Conservation (phyloP, 2,329 filamentous ascomycete genomes). For the Periconia sp. region DNA sequence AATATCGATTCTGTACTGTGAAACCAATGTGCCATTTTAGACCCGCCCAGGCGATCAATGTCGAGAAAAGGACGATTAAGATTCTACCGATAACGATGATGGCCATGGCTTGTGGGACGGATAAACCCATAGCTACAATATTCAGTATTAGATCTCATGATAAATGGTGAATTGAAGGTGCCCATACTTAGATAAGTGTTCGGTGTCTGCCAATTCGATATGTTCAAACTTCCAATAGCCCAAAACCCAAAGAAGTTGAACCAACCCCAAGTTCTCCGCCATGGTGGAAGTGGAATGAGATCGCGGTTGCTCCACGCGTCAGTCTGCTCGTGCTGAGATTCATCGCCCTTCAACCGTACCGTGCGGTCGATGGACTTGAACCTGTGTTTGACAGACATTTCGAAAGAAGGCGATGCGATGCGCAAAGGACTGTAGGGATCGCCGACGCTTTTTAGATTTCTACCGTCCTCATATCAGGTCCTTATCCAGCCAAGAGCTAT, state of each 20-base stretch:
- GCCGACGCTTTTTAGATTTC: not conserved
- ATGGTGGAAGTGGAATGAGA: slow-evolving; percentile 42
- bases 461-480: too few species aligned
- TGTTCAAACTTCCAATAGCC: slow-evolving; percentile 44
- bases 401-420: not conserved
- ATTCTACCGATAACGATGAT: slow-evolving; percentile 50
- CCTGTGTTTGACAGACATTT: slow-evolving; percentile 10
- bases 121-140: slow-evolving; percentile 47
- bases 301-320: slow-evolving; percentile 46
- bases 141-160: slow-evolving; percentile 3
- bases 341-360: slow-evolving; percentile 43
- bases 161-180: not conserved
- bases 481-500: too few species aligned
- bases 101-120: slow-evolving; percentile 51
- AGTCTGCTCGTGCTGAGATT: slow-evolving; percentile 49
- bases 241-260: slow-evolving; percentile 49
- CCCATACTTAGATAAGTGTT: slow-evolving; percentile 47
- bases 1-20: slow-evolving; percentile 53
- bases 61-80: slow-evolving; percentile 48
- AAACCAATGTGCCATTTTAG: slow-evolving; percentile 55
- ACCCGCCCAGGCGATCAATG: slow-evolving; percentile 52
- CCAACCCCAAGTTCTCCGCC: slow-evolving; percentile 45
- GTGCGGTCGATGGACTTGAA: slow-evolving; percentile 33
- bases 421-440: not conserved
- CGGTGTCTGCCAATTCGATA: slow-evolving; percentile 53